These are phyloP conservation scores for Epicoccum sorghinum DNA, from an alignment of 2,329 filamentous ascomycete species.

Conservation along the genomic window DNA sequence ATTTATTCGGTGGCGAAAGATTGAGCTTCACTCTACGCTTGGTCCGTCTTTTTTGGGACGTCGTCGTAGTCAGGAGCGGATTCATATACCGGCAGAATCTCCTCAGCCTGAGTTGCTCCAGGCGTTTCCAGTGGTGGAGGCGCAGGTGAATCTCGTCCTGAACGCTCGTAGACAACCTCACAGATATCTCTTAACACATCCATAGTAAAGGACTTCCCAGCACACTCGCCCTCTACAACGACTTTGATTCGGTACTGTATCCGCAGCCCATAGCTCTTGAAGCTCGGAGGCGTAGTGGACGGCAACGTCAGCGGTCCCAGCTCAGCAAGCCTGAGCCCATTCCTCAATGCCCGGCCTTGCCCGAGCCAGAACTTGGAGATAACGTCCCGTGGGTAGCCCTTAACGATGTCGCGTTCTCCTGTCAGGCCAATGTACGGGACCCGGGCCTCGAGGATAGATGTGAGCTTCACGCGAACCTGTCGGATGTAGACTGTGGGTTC, in stretches of 20 bases:
- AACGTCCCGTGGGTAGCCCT: neutral
- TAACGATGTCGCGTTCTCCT: neutral
- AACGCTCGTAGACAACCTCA: neutral
- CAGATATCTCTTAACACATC: neutral
- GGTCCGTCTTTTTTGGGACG: no score
- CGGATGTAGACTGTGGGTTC: neutral
- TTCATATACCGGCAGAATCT: neutral
- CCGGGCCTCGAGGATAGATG: neutral
- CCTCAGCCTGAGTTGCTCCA: neutral
- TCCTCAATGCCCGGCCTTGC: neutral
- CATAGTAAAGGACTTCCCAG: neutral
- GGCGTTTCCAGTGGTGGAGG: neutral
- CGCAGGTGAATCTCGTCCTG: neutral
- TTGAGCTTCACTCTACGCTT: no score
- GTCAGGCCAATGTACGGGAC: neutral
- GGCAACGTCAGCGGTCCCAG: neutral
- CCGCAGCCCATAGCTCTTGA: neutral
- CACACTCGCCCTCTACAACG: neutral
- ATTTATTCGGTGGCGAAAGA: no score
- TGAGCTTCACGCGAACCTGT: conserved; percentile 1
- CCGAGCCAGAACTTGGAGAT: neutral
- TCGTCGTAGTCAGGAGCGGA: neutral
- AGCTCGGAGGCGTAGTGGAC: neutral
- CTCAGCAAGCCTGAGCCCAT: neutral
- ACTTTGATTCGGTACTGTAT: neutral